Conservation (phyloP, 768 basidiomycete species). For the Grammothele lineata region DNA sequence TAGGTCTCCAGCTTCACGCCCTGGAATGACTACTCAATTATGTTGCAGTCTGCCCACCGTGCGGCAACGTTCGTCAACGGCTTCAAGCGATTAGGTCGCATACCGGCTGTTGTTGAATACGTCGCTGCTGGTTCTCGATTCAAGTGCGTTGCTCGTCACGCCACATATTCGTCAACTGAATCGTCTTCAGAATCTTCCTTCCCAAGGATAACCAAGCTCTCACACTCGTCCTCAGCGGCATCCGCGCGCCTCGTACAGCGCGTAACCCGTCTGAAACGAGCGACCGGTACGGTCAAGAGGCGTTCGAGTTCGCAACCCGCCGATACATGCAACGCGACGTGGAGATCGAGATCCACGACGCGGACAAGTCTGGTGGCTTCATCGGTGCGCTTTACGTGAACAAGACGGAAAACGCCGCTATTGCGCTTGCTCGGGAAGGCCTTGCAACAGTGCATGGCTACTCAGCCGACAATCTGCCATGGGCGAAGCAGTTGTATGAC, state of each 20-base stretch:
- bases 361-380: conserved; percentile 95
- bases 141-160: conserved; percentile 53
- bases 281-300: conserved; percentile 85
- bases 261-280: conserved; percentile 77
- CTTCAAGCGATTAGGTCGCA: conserved; percentile 85
- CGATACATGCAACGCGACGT: conserved; percentile 93
- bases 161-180: neutral
- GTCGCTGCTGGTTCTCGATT: conserved; percentile 93
- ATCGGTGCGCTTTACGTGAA: conserved; percentile 84
- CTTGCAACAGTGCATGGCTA: conserved; percentile 84
- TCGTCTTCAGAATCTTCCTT: conserved; percentile 58
- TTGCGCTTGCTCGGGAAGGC: conserved; percentile 82
- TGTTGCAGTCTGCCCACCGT: conserved; percentile 35
- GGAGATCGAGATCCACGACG: conserved; percentile 85
- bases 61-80: conserved; percentile 85
- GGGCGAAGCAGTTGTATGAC: conserved; percentile 74
- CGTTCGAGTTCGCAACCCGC: conserved; percentile 72
- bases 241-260: conserved; percentile 86
- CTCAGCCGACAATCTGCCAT: conserved; percentile 79
- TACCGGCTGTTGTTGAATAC: conserved; percentile 87
- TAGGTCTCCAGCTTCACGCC: conserved; percentile 36
- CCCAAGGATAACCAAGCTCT: conserved; percentile 92
- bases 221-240: conserved; percentile 89
- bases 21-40: neutral
- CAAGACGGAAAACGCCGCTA: conserved; percentile 83